A percentile compares a stretch with the other conserved stretches of the same genome.
phyloP scores from a whole-genome alignment of 495 filamentous ascomycete genomes.

The Trichoderma asperelloides region DNA sequence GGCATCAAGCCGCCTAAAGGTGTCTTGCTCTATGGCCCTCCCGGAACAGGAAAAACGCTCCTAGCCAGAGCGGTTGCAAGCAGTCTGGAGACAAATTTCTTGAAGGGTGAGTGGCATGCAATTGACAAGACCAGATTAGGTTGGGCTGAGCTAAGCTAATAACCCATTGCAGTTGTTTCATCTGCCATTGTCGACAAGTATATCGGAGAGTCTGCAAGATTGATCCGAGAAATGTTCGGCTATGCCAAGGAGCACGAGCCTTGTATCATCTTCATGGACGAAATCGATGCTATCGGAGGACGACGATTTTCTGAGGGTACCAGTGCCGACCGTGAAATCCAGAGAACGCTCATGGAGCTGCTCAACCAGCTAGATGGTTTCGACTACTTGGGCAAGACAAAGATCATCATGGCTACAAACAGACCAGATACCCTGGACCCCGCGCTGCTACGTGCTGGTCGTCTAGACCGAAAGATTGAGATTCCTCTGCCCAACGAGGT shows the following conservation, averaged over 20 bases:
- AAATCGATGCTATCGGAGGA: slow-evolving; percentile 98
- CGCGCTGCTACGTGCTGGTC: slow-evolving; percentile 84
- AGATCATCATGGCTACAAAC: slow-evolving; percentile 99
- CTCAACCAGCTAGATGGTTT: slow-evolving; percentile 99
- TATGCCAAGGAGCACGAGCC: slow-evolving; percentile 99
- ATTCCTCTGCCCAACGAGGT: slow-evolving; percentile 99
- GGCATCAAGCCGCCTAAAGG: slow-evolving; percentile 99
- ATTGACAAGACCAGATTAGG: background rate
- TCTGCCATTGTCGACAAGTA: slow-evolving; percentile 99
- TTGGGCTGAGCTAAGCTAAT: slow-evolving; percentile 10
- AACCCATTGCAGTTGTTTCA: slow-evolving; percentile 64
- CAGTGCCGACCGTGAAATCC: slow-evolving; percentile 95
- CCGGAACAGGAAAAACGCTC: slow-evolving; percentile 95
- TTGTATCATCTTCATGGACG: slow-evolving; percentile 99
- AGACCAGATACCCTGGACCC: slow-evolving; percentile 96
- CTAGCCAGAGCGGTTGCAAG: slow-evolving; percentile 93
- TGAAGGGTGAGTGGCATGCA: slow-evolving; percentile 61
- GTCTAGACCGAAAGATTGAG: slow-evolving; percentile 96
- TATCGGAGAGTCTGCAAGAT: slow-evolving; percentile 93
- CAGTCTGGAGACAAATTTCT: slow-evolving; percentile 94
- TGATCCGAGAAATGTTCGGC: slow-evolving; percentile 99
- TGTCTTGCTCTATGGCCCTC: slow-evolving; percentile 93
- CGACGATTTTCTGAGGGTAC: slow-evolving; percentile 97
- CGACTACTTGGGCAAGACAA: slow-evolving; percentile 98
- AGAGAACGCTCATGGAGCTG: slow-evolving; percentile 97